Percentiles rank a stretch among this genome's conserved stretches.
Evolutionary conservation across 148 eudicot genomes (phyloP).

Genomic region (Spergularia bocconei): DNA sequence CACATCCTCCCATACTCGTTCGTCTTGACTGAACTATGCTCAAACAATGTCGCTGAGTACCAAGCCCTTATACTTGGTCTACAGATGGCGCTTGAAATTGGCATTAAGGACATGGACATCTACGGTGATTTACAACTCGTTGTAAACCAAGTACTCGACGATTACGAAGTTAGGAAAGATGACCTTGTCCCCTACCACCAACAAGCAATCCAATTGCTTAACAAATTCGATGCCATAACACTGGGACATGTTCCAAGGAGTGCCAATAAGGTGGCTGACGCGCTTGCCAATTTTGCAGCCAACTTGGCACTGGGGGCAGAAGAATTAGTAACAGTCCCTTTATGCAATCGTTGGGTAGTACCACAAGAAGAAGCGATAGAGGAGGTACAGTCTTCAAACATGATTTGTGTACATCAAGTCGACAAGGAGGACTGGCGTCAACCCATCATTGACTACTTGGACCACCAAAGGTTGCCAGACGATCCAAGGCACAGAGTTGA

Average conservation of each 20-base stretch:
- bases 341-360: neutral
- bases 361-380: neutral
- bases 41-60: slow-evolving; percentile 17
- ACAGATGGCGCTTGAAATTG: neutral
- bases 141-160: neutral
- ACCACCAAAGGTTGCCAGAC: no score
- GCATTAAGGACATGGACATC: no score
- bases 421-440: neutral
- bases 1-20: neutral
- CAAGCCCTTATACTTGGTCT: neutral
- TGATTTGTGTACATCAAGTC: neutral
- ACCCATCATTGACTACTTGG: neutral
- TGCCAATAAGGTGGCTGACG: neutral
- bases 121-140: neutral
- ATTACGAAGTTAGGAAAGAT: neutral
- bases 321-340: neutral
- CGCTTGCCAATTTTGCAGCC: slow-evolving; percentile 10
- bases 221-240: neutral
- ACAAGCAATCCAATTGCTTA: neutral
- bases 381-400: neutral
- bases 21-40: neutral
- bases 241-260: neutral
- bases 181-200: neutral
- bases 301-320: slow-evolving; percentile 7
- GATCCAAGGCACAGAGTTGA: neutral